phyloP scores from a whole-genome alignment of 2,329 filamentous ascomycete genomes.

The Botryotinia narcissicola region DNA sequence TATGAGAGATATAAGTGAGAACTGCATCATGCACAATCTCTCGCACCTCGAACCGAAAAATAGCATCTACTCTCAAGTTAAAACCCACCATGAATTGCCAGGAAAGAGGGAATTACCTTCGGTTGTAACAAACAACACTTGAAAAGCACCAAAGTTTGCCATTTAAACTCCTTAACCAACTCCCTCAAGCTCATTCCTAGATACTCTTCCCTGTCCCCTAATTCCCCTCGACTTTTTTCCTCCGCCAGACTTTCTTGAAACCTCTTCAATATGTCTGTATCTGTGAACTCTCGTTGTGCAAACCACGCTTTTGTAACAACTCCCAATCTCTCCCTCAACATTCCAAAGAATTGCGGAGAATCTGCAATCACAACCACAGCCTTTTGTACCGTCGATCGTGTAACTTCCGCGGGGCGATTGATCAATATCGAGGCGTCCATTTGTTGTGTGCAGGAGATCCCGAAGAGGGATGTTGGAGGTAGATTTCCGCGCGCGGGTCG shows the following conservation, averaged over 20 bases:
- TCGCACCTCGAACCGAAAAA: constrained; percentile 98
- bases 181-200: constrained; percentile 86
- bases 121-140: constrained; percentile 93
- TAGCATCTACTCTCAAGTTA: constrained; percentile 67
- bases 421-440: constrained; percentile 76
- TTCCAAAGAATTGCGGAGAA: constrained; percentile 84
- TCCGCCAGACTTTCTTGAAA: constrained; percentile 86
- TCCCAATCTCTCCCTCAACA: constrained; percentile 83
- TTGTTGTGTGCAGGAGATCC: constrained; percentile 92
- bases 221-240: constrained; percentile 60
- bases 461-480: constrained; percentile 81
- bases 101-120: constrained; percentile 60
- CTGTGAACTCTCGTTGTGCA: constrained; percentile 86
- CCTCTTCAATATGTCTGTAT: constrained; percentile 82
- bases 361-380: constrained; percentile 94
- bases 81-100: neutral
- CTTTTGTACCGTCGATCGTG: constrained; percentile 96
- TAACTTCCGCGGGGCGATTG: constrained; percentile 82
- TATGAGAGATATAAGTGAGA: constrained; percentile 92
- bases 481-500: constrained; percentile 53
- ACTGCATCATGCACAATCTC: constrained; percentile 95
- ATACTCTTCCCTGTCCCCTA: constrained; percentile 79
- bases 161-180: constrained; percentile 89
- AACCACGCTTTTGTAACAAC: constrained; percentile 97
- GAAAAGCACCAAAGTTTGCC: constrained; percentile 89